Evolutionary conservation across 176 grass and related monocot genomes (phyloP).

Genomic region (Carex myosuroides): DNA sequence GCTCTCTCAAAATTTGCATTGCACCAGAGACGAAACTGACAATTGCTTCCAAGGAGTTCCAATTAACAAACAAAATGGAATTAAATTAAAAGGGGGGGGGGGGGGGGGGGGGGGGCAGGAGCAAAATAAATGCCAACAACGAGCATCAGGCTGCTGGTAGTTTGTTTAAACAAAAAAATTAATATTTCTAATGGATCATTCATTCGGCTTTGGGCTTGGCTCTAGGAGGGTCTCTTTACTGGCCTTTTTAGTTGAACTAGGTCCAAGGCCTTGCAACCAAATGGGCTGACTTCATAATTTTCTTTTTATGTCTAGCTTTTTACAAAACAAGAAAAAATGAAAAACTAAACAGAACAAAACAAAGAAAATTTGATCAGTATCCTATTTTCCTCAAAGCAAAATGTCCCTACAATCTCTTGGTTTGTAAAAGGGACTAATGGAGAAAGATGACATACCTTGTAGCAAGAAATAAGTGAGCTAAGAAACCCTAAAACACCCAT

Average conservation of each 20-base stretch:
- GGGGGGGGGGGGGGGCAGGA: not conserved
- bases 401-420: not conserved
- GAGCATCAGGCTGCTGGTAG: not conserved
- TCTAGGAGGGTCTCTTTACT: not conserved
- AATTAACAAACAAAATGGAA: not conserved
- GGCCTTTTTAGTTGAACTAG: not conserved
- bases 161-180: not conserved
- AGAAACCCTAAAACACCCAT: slow-evolving; percentile 8
- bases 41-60: not conserved
- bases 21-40: not conserved
- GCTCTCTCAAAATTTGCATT: not conserved
- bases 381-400: not conserved
- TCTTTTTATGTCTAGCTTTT: not conserved
- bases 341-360: not conserved
- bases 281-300: not conserved
- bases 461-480: slow-evolving; percentile 28
- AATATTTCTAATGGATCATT: not conserved
- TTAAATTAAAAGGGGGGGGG: not conserved
- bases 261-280: not conserved
- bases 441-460: slow-evolving; percentile 17
- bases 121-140: not conserved
- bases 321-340: not conserved
- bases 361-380: not conserved
- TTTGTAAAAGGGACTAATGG: not conserved
- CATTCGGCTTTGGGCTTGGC: not conserved